Base-by-base conservation (phyloP, 129 eudicot species). In the Centrapalus pauciflorus region DNA sequence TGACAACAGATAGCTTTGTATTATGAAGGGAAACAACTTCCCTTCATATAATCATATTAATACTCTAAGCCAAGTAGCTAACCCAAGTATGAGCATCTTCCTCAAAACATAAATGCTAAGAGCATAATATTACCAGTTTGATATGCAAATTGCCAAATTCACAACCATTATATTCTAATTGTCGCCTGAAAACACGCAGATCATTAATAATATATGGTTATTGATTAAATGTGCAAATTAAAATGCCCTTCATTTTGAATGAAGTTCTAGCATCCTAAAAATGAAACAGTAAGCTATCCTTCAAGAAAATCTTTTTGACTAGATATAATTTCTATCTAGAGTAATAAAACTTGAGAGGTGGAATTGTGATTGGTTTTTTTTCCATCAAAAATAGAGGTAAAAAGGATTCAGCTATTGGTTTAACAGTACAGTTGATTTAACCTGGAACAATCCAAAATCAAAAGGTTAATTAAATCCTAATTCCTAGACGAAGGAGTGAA, bases 61-160 rank as follows among this genome's bases (percentile, higher is more conserved):
- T 41, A 41, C 75, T 55, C 45, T 56, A 56, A 69, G 40, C 43
- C 0, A n/a, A n/a, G n/a, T n/a, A n/a, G n/a, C n/a, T n/a, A 51
- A 35, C 40, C 26, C 40, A 61, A 49, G 32, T 24, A 48, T 27
- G 58, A 57, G 24, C 61, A 71, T 48, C 38, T 45, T 46, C 46
- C 61, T 5, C 52, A 61, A 60, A 32, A 61, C 29, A 23, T 13
- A 48, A 4, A 60, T 27, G 49, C 61, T 43, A 50, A 33, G 40
- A 61, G 28, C 33, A 26, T n/a, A 27, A 9, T 52, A 7, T 35
- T 63, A 50, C 50, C 55, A 26, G 35, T 34, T 17, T 6, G 43
- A 38, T 58, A 61, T 12, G 45, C 41, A 61, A 13, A 38, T 61
- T 61, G 40, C 46, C 16, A 23, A 46, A 23, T 48, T 34, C 29